Evolutionary conservation across 2,329 filamentous ascomycete genomes (phyloP).

Genomic region (Phyllosticta paracitricarpa): DNA sequence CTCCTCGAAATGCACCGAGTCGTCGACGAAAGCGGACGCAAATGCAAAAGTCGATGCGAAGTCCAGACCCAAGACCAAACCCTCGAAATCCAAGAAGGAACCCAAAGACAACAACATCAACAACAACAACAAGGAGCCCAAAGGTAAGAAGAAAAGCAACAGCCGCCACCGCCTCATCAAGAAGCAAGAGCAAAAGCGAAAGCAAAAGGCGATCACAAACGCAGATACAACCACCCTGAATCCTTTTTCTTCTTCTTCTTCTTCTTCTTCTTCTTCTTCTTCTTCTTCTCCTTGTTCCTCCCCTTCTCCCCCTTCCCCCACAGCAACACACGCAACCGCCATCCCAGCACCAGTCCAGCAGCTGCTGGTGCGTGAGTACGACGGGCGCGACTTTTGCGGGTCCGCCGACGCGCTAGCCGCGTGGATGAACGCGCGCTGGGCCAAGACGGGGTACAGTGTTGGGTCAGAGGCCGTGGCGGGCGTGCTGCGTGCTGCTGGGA

Average conservation of each 20-base stretch:
- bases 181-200: neutral
- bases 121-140: neutral
- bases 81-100: neutral
- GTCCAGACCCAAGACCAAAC: neutral
- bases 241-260: too few relatives aligned
- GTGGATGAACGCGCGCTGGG: slow-evolving; percentile 7
- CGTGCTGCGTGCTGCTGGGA: neutral
- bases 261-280: neutral
- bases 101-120: too few relatives aligned
- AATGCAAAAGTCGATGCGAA: too few relatives aligned
- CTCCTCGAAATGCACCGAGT: too few relatives aligned
- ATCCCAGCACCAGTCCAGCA: neutral
- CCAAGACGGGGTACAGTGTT: slow-evolving; percentile 8
- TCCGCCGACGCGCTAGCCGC: slow-evolving; percentile 1
- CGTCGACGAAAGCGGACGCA: too few relatives aligned
- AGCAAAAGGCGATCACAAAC: too few relatives aligned
- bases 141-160: neutral
- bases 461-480: neutral
- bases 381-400: slow-evolving; percentile 3
- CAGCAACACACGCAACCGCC: too few relatives aligned
- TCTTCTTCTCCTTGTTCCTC: neutral
- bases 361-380: slow-evolving; percentile 2
- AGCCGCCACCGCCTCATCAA: neutral
- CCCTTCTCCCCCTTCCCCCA: neutral
- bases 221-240: too few relatives aligned